Percentiles rank a stretch among this genome's conserved stretches.
phyloP scores from a whole-genome alignment of 176 grass and related monocot species.

The Musa schizocarpa region DNA sequence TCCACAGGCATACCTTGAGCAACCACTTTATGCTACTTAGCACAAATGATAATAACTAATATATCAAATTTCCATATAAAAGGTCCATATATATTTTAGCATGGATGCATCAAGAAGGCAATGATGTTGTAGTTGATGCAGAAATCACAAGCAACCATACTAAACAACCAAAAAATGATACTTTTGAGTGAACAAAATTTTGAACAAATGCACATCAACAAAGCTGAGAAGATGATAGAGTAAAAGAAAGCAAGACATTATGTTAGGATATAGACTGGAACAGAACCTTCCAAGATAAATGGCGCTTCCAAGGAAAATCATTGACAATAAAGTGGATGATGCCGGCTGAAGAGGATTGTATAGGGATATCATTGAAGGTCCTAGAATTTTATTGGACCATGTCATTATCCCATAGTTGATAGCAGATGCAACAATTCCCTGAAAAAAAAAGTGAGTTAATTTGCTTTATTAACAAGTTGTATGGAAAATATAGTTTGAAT shows the following conservation, averaged over 20 bases:
- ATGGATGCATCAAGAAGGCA: not conserved
- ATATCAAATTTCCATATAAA: no score
- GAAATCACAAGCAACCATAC: not conserved
- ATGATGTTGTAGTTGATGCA: not conserved
- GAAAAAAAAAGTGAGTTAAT: not conserved
- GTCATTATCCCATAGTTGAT: conserved; percentile 90
- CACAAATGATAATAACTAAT: not conserved
- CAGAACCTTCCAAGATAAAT: conserved; percentile 86
- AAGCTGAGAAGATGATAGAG: not conserved
- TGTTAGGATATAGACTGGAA: not conserved
- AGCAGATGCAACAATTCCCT: conserved; percentile 85
- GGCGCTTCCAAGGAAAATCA: conserved; percentile 74
- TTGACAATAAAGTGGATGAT: conserved; percentile 75
- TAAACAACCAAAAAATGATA: not conserved
- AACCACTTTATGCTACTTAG: not conserved
- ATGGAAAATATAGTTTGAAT: no score
- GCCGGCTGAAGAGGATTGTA: conserved; percentile 88
- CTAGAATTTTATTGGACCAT: conserved; percentile 89
- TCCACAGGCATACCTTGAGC: not conserved
- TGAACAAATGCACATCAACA: not conserved
- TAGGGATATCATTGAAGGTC: conserved; percentile 73
- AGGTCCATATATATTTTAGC: not conserved
- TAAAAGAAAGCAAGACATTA: not conserved
- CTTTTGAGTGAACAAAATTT: not conserved
- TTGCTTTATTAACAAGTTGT: not conserved